These are phyloP conservation scores for Pseudoturritis turrita DNA, from an alignment of 345 rosid genomes.

Conservation along the genomic window DNA sequence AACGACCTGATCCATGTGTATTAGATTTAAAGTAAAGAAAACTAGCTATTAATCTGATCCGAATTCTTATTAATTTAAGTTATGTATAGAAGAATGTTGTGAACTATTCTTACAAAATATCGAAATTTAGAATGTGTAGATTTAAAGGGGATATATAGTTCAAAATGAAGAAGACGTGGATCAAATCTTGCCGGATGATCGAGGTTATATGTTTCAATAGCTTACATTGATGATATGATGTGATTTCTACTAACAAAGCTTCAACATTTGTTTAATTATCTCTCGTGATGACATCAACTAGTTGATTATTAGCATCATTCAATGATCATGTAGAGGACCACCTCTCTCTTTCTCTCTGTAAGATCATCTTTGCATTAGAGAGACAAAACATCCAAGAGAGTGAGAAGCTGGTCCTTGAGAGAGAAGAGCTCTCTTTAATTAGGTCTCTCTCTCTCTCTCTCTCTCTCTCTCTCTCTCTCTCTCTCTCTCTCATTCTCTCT, in stretches of 20 bases:
- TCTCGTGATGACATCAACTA: constrained; percentile 12
- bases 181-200: constrained; percentile 8
- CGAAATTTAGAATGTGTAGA: background rate
- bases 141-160: background rate
- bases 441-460: constrained; percentile 8
- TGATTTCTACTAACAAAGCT: background rate
- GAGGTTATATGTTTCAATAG: background rate
- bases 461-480: constrained; percentile 13
- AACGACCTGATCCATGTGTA: background rate
- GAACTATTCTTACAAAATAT: background rate
- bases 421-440: constrained; percentile 19
- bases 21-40: background rate
- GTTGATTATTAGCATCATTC: constrained; percentile 27
- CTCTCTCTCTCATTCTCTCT: constrained; percentile 12
- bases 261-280: constrained; percentile 1
- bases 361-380: constrained; percentile 18
- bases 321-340: constrained; percentile 31
- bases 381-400: constrained; percentile 30
- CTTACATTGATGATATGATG: constrained; percentile 4
- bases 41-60: background rate
- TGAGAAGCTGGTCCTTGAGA: constrained; percentile 35
- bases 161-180: constrained; percentile 15
- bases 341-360: constrained; percentile 15
- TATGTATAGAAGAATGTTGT: background rate
- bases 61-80: background rate